These are phyloP conservation scores for Boletus rex-veris DNA, from an alignment of 768 basidiomycete species.

Conservation along the genomic window DNA sequence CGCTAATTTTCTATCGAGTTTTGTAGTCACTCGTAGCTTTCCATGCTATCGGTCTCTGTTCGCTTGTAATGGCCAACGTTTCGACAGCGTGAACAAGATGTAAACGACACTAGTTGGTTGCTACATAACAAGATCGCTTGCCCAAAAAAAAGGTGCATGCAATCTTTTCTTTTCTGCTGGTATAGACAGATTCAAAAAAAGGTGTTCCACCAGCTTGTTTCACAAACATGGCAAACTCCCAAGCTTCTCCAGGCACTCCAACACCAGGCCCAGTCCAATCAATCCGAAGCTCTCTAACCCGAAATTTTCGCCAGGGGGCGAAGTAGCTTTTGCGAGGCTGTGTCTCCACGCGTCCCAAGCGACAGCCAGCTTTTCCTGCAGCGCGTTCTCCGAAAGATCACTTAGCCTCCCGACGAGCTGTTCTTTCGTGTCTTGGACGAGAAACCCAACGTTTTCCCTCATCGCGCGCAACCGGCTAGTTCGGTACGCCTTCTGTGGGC, in stretches of 20 bases:
- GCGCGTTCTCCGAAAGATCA: slow-evolving; percentile 21
- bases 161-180: no score
- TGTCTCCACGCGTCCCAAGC: not conserved
- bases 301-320: slow-evolving; percentile 26
- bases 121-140: no score
- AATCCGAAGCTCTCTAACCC: slow-evolving; percentile 65
- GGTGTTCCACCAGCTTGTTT: not conserved
- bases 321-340: slow-evolving; percentile 13
- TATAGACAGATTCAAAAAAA: no score
- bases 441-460: not conserved
- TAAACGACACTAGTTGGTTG: no score
- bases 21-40: no score
- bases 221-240: slow-evolving; percentile 20
- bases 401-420: slow-evolving; percentile 13
- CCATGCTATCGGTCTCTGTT: no score
- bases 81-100: no score
- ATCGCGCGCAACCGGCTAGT: not conserved
- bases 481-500: not conserved
- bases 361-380: slow-evolving; percentile 39
- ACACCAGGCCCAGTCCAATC: slow-evolving; percentile 54
- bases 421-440: not conserved
- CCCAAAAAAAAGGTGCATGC: no score
- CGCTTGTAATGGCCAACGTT: no score
- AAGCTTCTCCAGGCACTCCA: slow-evolving; percentile 51
- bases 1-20: no score